Base-by-base conservation (phyloP, 768 basidiomycete species). In the Termitomyces sp. region DNA sequence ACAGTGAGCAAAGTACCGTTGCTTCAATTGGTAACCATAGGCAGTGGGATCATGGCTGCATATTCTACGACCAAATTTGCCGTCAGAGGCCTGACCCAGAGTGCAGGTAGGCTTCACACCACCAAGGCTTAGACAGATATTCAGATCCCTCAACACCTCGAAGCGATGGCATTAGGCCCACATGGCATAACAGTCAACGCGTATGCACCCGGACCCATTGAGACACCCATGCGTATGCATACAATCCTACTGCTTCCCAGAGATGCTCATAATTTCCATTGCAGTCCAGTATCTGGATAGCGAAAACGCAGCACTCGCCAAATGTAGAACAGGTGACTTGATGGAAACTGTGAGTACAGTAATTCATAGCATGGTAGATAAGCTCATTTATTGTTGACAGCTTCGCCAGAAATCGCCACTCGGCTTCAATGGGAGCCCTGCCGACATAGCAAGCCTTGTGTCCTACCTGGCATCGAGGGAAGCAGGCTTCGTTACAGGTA, bases 151-250 rank as follows among this genome's bases (percentile, higher is more conserved):
- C 13, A 33, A n/a, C n/a, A 12, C n/a, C 20, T 47, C 32, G 22
- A 47, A 77, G 75, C 76, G 0, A 36, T 61, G 18, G 75, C 77
- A 57, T 60, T 76, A 3, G 75, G 66, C 7, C 57, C 56, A 25
- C 57, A 76, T 52, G 63, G 62, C 6, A 79, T 78, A 33, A 76
- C 72, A 1, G 75, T 76, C 16, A 78, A 79, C 35, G 69, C 73
- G 1, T 76, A 76, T 47, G 70, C 73, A 9, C 73, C 73, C 16
- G 72, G 75, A 40, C 2, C 65, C 50, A 60, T 63, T 11, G 58
- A 63, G 39, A 65, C 62, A 36, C 20, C 54, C 3, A 39, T 63
- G 46, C 43, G 60, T 61, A 42, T 23, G 57, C 32, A 39, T 23
- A 33, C 9, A 12, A 15, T 31, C 9, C 6, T 5, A 5, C 5